These are phyloP conservation scores for Chernovozyma sophiae-reginae DNA, from an alignment of 1,139 yeast genomes.

Conservation along the genomic window DNA sequence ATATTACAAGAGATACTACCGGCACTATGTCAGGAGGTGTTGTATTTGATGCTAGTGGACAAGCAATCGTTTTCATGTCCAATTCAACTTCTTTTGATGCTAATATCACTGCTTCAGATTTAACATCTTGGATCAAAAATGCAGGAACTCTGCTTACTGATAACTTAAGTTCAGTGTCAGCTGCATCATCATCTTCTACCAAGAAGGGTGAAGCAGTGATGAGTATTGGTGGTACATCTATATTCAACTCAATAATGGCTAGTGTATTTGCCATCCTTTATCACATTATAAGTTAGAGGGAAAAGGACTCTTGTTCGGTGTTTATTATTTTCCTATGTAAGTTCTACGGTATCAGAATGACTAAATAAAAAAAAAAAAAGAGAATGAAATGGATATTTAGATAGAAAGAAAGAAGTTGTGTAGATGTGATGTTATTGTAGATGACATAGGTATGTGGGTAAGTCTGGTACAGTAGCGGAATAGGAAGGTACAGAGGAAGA, in stretches of 20 bases:
- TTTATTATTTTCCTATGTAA: too few relatives aligned
- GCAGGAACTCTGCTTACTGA: slow-evolving; percentile 21
- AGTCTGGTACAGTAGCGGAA: too few relatives aligned
- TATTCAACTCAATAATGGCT: background rate
- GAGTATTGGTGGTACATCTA: background rate
- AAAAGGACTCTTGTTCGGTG: too few relatives aligned
- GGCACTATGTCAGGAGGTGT: slow-evolving; percentile 67
- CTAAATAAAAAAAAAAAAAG: too few relatives aligned
- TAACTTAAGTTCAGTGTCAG: slow-evolving; percentile 20
- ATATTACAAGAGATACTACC: slow-evolving; percentile 47
- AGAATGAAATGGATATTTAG: too few relatives aligned
- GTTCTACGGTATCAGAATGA: too few relatives aligned
- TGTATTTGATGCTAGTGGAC: slow-evolving; percentile 57
- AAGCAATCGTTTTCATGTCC: slow-evolving; percentile 58
- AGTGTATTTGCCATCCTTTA: slow-evolving; percentile 1
- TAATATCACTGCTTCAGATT: slow-evolving; percentile 27
- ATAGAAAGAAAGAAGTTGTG: too few relatives aligned
- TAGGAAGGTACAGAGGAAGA: too few relatives aligned
- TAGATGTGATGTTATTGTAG: too few relatives aligned
- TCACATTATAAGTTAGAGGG: slow-evolving; percentile 1
- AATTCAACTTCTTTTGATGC: slow-evolving; percentile 48
- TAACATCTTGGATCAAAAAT: slow-evolving; percentile 31
- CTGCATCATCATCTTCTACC: slow-evolving; percentile 15
- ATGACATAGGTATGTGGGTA: too few relatives aligned
- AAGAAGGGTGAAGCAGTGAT: slow-evolving; percentile 20